Evolutionary conservation across 1,139 yeast genomes (phyloP).

Genomic region (Blastobotrys ciferrii): DNA sequence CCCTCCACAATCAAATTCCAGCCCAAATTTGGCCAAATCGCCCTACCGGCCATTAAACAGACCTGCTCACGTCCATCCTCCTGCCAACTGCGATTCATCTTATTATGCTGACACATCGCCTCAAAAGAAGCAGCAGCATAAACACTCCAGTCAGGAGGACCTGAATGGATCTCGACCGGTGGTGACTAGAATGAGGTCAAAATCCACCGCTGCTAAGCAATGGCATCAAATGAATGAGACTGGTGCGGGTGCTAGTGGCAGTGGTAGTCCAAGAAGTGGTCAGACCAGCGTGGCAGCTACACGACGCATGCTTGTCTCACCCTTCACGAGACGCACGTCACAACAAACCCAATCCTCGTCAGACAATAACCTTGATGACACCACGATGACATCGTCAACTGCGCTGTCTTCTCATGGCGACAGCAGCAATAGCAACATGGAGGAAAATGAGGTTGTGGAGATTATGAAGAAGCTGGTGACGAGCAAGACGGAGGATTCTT

Average conservation of each 20-base stretch:
- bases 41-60: constrained; percentile 19
- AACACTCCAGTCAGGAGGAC: constrained; percentile 7
- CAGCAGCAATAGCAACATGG: neutral
- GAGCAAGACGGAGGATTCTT: constrained; percentile 22
- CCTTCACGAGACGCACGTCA: constrained; percentile 21
- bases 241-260: constrained; percentile 3
- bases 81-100: constrained; percentile 1
- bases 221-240: constrained; percentile 11
- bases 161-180: neutral
- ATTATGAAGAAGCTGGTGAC: constrained; percentile 25
- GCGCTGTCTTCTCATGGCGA: no score
- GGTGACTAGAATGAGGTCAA: constrained; percentile 22
- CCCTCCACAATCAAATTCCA: neutral
- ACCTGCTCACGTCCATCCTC: constrained; percentile 20
- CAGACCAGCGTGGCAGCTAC: constrained; percentile 27
- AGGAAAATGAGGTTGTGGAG: constrained; percentile 21
- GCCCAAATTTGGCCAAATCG: constrained; percentile 9
- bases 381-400: constrained; percentile 4
- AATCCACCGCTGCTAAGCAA: constrained; percentile 26
- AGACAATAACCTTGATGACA: neutral
- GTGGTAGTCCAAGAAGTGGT: constrained; percentile 17
- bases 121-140: neutral
- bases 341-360: neutral
- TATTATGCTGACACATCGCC: constrained; percentile 7
- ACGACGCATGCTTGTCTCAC: constrained; percentile 27